Base-by-base conservation (phyloP, 805 yeast genomes). In the Wickerhamiella slavikovae region DNA sequence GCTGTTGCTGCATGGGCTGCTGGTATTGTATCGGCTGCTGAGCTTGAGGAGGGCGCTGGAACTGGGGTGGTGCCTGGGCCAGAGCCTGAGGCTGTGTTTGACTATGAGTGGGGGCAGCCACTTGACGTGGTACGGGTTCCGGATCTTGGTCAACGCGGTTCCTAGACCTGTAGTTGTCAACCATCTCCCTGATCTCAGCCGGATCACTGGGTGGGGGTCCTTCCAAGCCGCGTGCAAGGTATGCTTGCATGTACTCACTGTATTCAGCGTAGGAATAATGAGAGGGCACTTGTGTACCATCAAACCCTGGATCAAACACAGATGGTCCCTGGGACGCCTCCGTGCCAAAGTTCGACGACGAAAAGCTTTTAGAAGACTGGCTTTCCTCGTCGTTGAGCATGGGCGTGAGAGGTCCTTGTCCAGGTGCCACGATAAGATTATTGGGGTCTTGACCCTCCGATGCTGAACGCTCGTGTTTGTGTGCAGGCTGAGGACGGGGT, bases 361-460 rank as follows among this genome's bases (percentile, higher is more conserved):
- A 13, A 10, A 13, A 15, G 6, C 22, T 20, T 19, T 16, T 17
- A 13, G 17, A 18, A 9, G 27, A 31, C 8, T 24, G 21, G 18
- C 30, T 20, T 3, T 24, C 24, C 12, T 29, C 30, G 20, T 25
- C 20, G n/a, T n/a, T n/a, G n/a, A 47, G 29, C 18, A 37, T 26
- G 11, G 49, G 50, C 29, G 39, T 32, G 19, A 32, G 36, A 2
- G 47, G 41, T 11, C 32, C 24, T 15, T 29, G 35, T 21, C 40
- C 41, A 13, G 43, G 36, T 12, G 35, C 32, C 14, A 40, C 34
- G 24, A 45, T 33, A 28, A 45, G 34, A 13, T 44, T 41, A 31
- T 47, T 45, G 29, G 51, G 52, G 31, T 42, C 45, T 17, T 41
- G 38, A n/a, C 55, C 54, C 15, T 47, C 53, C 4, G 52, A 46